phyloP scores from a whole-genome alignment of 1,284 basidiomycete species.

The Cryptococcus sp. region DNA sequence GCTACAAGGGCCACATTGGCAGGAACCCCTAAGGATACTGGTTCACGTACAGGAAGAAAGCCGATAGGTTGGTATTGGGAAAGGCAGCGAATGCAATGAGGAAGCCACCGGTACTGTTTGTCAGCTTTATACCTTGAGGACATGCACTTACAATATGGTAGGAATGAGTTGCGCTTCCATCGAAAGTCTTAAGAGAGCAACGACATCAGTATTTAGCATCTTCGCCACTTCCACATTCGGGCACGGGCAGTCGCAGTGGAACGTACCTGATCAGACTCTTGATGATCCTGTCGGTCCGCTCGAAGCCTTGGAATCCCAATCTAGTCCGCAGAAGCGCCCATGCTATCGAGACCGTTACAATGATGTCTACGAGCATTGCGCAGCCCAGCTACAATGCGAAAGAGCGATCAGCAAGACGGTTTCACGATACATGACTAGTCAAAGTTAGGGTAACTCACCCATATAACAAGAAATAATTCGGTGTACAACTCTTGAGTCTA shows the following conservation, averaged over 20 bases:
- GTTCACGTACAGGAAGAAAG: slow-evolving; percentile 13
- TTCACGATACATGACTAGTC: background rate
- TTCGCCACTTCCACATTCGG: background rate
- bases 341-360: slow-evolving; percentile 6
- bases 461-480: background rate
- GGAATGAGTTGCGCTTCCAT: slow-evolving; percentile 14
- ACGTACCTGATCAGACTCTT: slow-evolving; percentile 10
- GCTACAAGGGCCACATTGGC: background rate
- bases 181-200: background rate
- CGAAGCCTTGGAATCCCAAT: slow-evolving; percentile 4
- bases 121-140: too few relatives aligned
- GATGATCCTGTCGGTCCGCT: slow-evolving; percentile 6
- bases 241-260: too few relatives aligned
- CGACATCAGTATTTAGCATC: background rate
- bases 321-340: slow-evolving; percentile 4
- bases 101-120: slow-evolving; percentile 1
- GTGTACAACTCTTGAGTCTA: background rate
- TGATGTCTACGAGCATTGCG: slow-evolving; percentile 5
- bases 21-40: background rate
- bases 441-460: slow-evolving; percentile 10
- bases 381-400: background rate
- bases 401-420: background rate
- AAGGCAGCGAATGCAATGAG: slow-evolving; percentile 5
- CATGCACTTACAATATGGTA: slow-evolving; percentile 8
- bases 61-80: slow-evolving; percentile 4